These are phyloP conservation scores for Hymenoscyphus albidus DNA, from an alignment of 2,329 filamentous ascomycete genomes.

Conservation along the genomic window DNA sequence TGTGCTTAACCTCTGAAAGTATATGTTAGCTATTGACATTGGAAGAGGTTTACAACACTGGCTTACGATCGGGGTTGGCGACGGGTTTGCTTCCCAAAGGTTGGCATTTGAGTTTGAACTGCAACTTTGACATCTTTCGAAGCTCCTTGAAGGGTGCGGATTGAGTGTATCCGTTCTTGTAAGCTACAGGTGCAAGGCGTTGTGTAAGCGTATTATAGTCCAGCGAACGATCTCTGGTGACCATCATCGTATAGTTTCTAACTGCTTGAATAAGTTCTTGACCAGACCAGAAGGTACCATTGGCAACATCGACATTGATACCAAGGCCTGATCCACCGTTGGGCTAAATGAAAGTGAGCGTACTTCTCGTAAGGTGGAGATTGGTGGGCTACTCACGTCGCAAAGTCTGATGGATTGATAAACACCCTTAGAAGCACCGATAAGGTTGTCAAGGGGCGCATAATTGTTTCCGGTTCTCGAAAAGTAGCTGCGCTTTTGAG, in stretches of 20 bases:
- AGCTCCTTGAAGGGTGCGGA: constrained; percentile 54
- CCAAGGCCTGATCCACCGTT: constrained; percentile 55
- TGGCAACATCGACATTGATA: constrained; percentile 87
- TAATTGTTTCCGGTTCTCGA: constrained; percentile 24
- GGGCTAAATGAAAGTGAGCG: constrained; percentile 14
- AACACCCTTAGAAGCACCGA: constrained; percentile 82
- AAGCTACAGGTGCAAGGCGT: constrained; percentile 20
- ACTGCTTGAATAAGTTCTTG: constrained; percentile 37
- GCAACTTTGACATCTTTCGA: constrained; percentile 50
- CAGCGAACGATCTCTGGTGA: constrained; percentile 24
- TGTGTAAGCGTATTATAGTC: constrained; percentile 26
- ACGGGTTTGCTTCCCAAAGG: not conserved
- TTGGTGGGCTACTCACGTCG: constrained; percentile 42
- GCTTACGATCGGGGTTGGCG: constrained; percentile 40
- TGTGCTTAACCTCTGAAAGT: constrained; percentile 28
- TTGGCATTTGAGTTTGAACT: constrained; percentile 54
- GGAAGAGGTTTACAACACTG: too few species aligned
- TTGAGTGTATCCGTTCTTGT: constrained; percentile 15
- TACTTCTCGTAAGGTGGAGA: constrained; percentile 14
- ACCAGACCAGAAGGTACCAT: constrained; percentile 78
- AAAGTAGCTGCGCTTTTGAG: constrained; percentile 84
- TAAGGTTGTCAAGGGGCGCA: constrained; percentile 55
- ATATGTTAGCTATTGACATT: not conserved
- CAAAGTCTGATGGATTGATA: constrained; percentile 81
- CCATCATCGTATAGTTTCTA: constrained; percentile 27